Base-by-base conservation (phyloP, 2,329 filamentous ascomycete species). In the Gaeumannomyces tritici region DNA sequence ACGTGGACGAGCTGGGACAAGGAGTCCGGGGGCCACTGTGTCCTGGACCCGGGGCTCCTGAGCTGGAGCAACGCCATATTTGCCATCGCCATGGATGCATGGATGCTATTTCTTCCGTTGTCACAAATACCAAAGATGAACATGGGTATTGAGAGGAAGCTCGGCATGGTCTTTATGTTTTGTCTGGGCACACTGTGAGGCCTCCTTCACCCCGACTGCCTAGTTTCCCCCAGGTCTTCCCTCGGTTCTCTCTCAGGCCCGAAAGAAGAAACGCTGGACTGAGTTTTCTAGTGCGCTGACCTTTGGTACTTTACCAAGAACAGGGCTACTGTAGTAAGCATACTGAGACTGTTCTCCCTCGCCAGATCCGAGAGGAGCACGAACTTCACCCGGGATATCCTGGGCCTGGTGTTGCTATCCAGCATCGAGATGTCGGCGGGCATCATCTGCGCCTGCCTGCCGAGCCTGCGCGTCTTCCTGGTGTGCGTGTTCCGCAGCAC, bases 101-200 rank as follows among this genome's bases (percentile, higher is more conserved):
- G 59, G 59, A 47, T 60, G 35, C 42, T 60, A 12, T 60, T 42
- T 26, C 33, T 60, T 33, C 59, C 59, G 11, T 15, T 60, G 3
- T 60, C 59, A 1, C 59, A 60, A 13, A 29, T 60, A 26, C 59
- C 26, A 7, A n/a, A 35, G 18, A 47, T 60, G 59, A 54, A 60
- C 59, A 13, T 60, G 26, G n/a, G n/a, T 2, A 4, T 24, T 11
- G n/a, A 26, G 12, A 28, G 27, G 24, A 27, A 60, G 35, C 8
- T 60, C 28, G 9, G 26, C 42, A 28, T 60, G n/a, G 35, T n/a
- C 26, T 21, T 60, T 42, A 60, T 60, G 35, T 60, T 60, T 29
- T 42, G 59, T 4, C 31, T 59, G 9, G 57, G 57, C 11, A 29
- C 57, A 26, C 42, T 59, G 57, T 59, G 26, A 15, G n/a, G 57